A percentile compares a stretch with the other conserved stretches of the same genome.
Conservation (phyloP, 345 rosid genomes). For the Aquilaria yunnanensis region DNA sequence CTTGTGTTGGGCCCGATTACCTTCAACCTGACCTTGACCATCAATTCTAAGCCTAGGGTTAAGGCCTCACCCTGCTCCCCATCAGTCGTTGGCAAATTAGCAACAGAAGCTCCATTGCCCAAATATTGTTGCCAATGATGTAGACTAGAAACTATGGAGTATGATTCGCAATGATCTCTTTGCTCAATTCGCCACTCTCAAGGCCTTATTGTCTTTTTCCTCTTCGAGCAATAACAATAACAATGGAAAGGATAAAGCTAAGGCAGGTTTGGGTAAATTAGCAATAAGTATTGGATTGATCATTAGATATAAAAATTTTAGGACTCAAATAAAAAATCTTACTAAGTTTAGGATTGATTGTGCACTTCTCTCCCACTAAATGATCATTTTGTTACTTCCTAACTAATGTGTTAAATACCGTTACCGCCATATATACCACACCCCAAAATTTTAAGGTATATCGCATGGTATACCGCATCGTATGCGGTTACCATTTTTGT, state of each 20-base stretch:
- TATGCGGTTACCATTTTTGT: too few relatives aligned
- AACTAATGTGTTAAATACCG: too few relatives aligned
- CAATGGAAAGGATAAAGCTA: neutral
- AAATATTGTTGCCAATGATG: neutral
- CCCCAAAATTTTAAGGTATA: too few relatives aligned
- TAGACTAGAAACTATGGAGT: conserved; percentile 18
- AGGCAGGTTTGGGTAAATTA: neutral
- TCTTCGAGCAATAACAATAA: conserved; percentile 8
- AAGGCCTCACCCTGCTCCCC: conserved; percentile 22
- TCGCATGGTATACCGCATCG: too few relatives aligned
- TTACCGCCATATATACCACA: too few relatives aligned
- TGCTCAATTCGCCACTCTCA: conserved; percentile 61
- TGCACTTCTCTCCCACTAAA: too few relatives aligned
- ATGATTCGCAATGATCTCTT: conserved; percentile 46
- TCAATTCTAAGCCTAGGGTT: conserved; percentile 72
- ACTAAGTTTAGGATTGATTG: too few relatives aligned
- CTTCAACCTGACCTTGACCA: conserved; percentile 58
- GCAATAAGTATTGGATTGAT: neutral
- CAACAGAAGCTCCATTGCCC: conserved; percentile 4
- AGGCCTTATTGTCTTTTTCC: conserved; percentile 31
- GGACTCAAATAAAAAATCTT: too few relatives aligned
- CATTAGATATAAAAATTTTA: too few relatives aligned
- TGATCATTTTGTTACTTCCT: too few relatives aligned
- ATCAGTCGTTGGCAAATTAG: conserved; percentile 4
- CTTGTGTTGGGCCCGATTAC: conserved; percentile 12